phyloP scores from a whole-genome alignment of 306 rosid genomes.

The Morella rubra region DNA sequence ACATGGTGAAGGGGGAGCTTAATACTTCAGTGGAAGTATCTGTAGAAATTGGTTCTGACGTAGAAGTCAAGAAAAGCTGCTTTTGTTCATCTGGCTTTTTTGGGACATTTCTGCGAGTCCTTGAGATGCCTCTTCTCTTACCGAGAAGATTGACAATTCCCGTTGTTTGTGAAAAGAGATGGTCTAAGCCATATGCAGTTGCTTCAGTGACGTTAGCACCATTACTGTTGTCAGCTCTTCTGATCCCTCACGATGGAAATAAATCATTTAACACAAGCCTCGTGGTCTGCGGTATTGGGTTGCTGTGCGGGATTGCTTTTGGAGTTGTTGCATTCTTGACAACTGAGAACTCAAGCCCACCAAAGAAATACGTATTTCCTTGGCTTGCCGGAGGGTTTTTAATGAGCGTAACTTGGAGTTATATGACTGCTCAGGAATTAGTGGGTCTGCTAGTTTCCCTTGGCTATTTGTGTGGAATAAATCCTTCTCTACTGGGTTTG shows the following conservation, averaged over 20 bases:
- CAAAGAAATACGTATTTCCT: conserved; percentile 40
- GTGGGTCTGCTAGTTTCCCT: conserved; percentile 49
- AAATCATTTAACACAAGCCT: conserved; percentile 23
- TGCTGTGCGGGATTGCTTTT: conserved; percentile 34
- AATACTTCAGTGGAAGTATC: conserved; percentile 22
- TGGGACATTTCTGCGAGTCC: conserved; percentile 17
- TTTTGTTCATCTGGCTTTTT: conserved; percentile 21
- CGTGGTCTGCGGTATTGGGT: conserved; percentile 37
- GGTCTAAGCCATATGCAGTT: conserved; percentile 49
- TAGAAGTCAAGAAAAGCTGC: conserved; percentile 28
- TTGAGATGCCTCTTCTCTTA: conserved; percentile 54
- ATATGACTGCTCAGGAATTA: conserved; percentile 52
- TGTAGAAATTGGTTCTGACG: conserved; percentile 19
- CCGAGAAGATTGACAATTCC: conserved; percentile 58
- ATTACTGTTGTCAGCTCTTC: conserved; percentile 36
- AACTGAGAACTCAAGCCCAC: conserved; percentile 39
- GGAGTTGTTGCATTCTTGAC: too few species aligned
- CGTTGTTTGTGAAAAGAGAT: conserved; percentile 46
- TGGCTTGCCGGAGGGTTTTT: conserved; percentile 56
- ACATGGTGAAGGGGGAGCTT: conserved; percentile 39
- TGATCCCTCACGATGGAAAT: conserved; percentile 8
- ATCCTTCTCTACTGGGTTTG: conserved; percentile 44
- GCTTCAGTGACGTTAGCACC: conserved; percentile 43
- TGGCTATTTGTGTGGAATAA: conserved; percentile 34
- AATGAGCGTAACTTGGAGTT: conserved; percentile 60